Percentiles rank a stretch among this genome's conserved stretches.
phyloP scores from a whole-genome alignment of 208 protist genomes.

The Trypanosoma lewisi region DNA sequence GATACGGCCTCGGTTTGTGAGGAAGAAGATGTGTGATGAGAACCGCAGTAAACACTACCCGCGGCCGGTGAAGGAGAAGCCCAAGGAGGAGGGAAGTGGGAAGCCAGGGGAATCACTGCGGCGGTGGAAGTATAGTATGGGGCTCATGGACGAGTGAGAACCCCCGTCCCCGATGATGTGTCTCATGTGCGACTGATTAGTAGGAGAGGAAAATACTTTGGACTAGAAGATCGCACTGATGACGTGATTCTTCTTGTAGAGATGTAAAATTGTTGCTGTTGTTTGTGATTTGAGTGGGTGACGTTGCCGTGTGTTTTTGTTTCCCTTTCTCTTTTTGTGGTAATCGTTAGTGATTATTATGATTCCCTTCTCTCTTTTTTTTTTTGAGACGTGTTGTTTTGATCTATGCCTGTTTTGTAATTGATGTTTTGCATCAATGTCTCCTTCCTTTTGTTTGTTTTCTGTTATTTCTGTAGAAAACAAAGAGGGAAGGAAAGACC shows the following conservation, averaged over 20 bases:
- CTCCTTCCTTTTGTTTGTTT: slow-evolving; percentile 10
- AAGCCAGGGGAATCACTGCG: slow-evolving; percentile 22
- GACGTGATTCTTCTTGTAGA: no score
- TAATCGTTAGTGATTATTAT: no score
- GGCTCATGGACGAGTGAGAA: slow-evolving; percentile 15
- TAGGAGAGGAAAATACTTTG: not conserved
- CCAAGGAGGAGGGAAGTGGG: not conserved
- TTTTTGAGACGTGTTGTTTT: no score
- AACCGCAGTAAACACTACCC: slow-evolving; percentile 31
- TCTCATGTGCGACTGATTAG: not conserved
- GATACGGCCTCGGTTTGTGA: slow-evolving; percentile 17
- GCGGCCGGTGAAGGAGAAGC: not conserved
- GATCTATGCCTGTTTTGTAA: not conserved
- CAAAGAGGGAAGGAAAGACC: not conserved
- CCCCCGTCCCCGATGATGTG: no score
- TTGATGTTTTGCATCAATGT: not conserved
- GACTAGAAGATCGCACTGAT: not conserved
- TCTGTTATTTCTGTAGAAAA: not conserved
- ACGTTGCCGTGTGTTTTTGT: slow-evolving; percentile 3
- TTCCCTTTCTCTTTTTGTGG: slow-evolving; percentile 2
- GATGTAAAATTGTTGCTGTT: slow-evolving; percentile 3
- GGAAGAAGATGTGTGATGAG: not conserved
- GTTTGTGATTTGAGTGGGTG: no score
- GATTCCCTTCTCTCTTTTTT: not conserved
- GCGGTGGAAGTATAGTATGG: slow-evolving; percentile 42